These are phyloP conservation scores for Kuraishia borneana DNA, from an alignment of 805 yeast species.

Conservation along the genomic window DNA sequence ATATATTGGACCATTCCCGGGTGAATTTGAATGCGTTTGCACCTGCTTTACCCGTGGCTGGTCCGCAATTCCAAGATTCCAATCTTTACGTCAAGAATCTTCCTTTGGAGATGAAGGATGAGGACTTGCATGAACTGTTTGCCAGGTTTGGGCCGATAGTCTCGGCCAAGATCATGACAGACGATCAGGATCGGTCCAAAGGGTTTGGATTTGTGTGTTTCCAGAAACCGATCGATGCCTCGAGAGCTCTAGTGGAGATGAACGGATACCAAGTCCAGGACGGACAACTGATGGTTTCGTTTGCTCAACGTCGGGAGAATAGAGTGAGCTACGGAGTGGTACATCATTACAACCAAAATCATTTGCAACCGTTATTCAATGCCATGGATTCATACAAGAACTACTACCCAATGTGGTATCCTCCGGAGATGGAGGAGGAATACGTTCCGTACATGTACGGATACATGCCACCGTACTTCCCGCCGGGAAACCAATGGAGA, in stretches of 20 bases:
- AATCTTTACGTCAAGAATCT: constrained; percentile 63
- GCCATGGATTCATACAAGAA: constrained; percentile 1
- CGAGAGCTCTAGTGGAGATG: constrained; percentile 56
- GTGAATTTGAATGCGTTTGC: constrained; percentile 12
- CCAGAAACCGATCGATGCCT: constrained; percentile 54
- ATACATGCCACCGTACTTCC: no score
- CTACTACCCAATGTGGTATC: no score
- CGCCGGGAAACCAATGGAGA: no score
- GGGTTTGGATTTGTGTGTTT: constrained; percentile 81
- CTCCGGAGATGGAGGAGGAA: no score
- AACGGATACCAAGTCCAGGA: constrained; percentile 32
- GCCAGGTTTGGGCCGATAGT: constrained; percentile 36
- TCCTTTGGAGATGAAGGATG: constrained; percentile 43
- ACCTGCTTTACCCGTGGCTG: constrained; percentile 28
- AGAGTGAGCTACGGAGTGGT: constrained; percentile 22
- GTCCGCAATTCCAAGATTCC: constrained; percentile 50
- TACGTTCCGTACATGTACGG: no score
- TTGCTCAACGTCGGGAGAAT: constrained; percentile 67
- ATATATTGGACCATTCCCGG: constrained; percentile 2
- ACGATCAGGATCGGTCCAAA: constrained; percentile 39
- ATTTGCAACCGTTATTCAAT: constrained; percentile 7
- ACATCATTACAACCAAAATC: constrained; percentile 24
- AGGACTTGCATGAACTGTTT: constrained; percentile 33
- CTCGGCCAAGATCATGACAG: constrained; percentile 46
- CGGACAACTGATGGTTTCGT: constrained; percentile 44